Evolutionary conservation across 352 stramenopile species (phyloP).

Genomic region (Phytopythium oedochilum): DNA sequence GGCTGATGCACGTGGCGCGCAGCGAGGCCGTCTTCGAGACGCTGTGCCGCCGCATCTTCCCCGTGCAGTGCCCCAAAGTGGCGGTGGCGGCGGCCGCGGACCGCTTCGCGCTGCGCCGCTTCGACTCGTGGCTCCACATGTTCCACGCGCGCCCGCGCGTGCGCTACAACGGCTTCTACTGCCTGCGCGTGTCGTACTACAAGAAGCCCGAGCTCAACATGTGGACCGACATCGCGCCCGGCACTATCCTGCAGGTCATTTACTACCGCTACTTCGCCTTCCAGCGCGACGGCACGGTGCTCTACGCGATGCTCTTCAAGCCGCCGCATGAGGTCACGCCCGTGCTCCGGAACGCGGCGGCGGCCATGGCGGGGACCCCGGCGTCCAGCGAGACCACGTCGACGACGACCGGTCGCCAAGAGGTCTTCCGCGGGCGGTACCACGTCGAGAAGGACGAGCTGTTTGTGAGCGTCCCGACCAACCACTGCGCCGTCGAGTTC

Average conservation of each 20-base stretch:
- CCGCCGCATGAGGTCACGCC: slow-evolving; percentile 46
- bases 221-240: slow-evolving; percentile 63
- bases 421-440: slow-evolving; percentile 51
- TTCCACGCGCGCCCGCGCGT: slow-evolving; percentile 61
- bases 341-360: slow-evolving; percentile 20
- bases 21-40: slow-evolving; percentile 61
- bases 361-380: background rate
- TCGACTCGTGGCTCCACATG: slow-evolving; percentile 70
- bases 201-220: slow-evolving; percentile 85
- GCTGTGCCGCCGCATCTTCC: slow-evolving; percentile 69
- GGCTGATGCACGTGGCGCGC: slow-evolving; percentile 41
- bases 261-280: slow-evolving; percentile 87
- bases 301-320: slow-evolving; percentile 80
- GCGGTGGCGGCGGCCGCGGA: slow-evolving; percentile 34
- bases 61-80: slow-evolving; percentile 46
- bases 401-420: slow-evolving; percentile 15
- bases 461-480: slow-evolving; percentile 64
- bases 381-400: background rate
- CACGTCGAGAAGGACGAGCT: slow-evolving; percentile 59
- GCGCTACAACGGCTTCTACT: slow-evolving; percentile 81
- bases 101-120: slow-evolving; percentile 59
- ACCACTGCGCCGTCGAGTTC: slow-evolving; percentile 72
- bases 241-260: slow-evolving; percentile 73
- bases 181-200: slow-evolving; percentile 74
- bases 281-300: slow-evolving; percentile 59